A percentile compares a stretch with the other conserved stretches of the same genome.
Evolutionary conservation across 2,329 filamentous ascomycete species (phyloP).

Genomic region (Cercospora sojina): DNA sequence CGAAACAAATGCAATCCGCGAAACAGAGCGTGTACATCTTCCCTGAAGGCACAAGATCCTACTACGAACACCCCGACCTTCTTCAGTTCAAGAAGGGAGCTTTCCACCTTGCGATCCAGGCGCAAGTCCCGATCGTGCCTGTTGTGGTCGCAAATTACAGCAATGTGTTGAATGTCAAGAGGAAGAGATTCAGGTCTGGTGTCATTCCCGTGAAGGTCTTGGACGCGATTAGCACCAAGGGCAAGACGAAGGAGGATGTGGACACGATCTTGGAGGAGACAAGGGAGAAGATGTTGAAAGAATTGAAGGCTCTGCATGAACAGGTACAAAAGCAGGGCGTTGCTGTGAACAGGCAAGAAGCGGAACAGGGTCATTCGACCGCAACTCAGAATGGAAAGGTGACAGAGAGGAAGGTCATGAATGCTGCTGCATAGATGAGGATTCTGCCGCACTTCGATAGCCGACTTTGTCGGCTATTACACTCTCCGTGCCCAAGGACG

Average conservation of each 20-base stretch:
- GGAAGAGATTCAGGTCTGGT: constrained; percentile 44
- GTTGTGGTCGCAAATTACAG: constrained; percentile 58
- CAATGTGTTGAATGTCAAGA: constrained; percentile 49
- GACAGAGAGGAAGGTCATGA: constrained; percentile 18
- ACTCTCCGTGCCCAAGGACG: not conserved
- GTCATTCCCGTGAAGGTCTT: constrained; percentile 68
- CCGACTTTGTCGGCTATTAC: not conserved
- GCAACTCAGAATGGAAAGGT: constrained; percentile 22
- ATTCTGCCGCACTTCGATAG: not conserved
- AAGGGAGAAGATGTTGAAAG: constrained; percentile 72
- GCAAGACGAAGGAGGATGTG: constrained; percentile 72
- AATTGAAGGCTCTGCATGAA: constrained; percentile 45
- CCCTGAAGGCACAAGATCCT: constrained; percentile 89
- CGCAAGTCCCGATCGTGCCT: constrained; percentile 88
- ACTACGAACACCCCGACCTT: constrained; percentile 74
- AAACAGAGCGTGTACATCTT: constrained; percentile 76
- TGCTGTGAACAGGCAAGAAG: constrained; percentile 20
- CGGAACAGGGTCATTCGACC: constrained; percentile 18
- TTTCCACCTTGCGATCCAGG: constrained; percentile 93
- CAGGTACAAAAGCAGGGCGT: constrained; percentile 32
- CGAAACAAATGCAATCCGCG: constrained; percentile 70
- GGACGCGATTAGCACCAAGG: constrained; percentile 74
- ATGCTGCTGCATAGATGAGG: constrained; percentile 18
- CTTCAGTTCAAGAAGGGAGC: constrained; percentile 99
- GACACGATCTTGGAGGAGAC: constrained; percentile 68